Evolutionary conservation across 768 basidiomycete genomes (phyloP).

Genomic region (Termitomyces bulborhizus): DNA sequence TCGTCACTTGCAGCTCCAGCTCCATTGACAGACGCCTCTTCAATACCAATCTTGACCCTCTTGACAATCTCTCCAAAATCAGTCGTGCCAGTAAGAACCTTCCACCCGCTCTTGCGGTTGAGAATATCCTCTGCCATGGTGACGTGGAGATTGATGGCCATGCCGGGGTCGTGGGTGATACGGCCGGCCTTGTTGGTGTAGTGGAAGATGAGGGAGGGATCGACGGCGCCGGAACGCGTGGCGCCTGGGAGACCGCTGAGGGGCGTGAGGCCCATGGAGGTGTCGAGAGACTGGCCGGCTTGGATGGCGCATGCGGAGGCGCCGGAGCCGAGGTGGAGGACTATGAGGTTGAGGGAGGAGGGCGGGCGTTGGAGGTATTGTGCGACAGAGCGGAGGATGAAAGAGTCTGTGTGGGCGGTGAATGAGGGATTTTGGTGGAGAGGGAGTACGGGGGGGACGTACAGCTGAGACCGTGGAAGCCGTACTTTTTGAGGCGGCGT

Average conservation of each 20-base stretch:
- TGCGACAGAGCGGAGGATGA: conserved; percentile 62
- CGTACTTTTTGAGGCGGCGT: conserved; percentile 80
- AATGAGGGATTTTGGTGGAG: neutral
- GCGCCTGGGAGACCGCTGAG: conserved; percentile 86
- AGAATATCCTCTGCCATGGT: conserved; percentile 67
- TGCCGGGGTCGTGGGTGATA: conserved; percentile 48
- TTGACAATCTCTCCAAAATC: conserved; percentile 69
- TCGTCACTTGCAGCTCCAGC: neutral
- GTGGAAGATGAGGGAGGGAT: conserved; percentile 87
- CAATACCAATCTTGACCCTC: conserved; percentile 25
- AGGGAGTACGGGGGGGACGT: conserved; percentile 13
- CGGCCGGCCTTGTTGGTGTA: conserved; percentile 49
- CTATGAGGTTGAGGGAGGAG: conserved; percentile 61
- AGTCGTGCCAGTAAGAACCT: conserved; percentile 71
- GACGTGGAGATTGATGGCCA: conserved; percentile 43
- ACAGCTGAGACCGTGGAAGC: conserved; percentile 87
- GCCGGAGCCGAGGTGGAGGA: conserved; percentile 88
- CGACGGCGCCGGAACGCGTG: conserved; percentile 77
- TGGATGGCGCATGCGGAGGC: conserved; percentile 77
- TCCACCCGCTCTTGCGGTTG: conserved; percentile 74
- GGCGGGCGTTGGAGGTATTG: conserved; percentile 48
- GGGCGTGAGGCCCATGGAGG: conserved; percentile 90
- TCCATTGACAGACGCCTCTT: too few relatives aligned
- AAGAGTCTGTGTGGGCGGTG: conserved; percentile 39
- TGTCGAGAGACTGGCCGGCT: conserved; percentile 71